Conservation (phyloP, 2,329 filamentous ascomycete genomes). For the Ploettnerulaceae sp. region DNA sequence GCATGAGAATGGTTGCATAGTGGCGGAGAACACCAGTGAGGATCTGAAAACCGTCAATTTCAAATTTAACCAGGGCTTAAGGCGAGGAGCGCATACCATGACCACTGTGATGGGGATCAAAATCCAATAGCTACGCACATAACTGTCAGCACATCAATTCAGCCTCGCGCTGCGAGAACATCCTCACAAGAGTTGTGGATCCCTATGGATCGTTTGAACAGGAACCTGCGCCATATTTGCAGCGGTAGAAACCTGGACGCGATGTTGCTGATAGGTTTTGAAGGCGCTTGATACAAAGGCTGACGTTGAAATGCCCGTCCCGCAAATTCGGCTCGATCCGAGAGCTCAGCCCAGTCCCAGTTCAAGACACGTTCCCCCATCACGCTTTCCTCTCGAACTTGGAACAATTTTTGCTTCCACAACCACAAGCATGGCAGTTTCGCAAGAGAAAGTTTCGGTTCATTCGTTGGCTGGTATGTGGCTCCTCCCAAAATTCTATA, state of each 20-base stretch:
- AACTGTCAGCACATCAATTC: constrained; percentile 24
- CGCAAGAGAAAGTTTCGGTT: constrained; percentile 31
- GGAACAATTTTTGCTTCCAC: constrained; percentile 10
- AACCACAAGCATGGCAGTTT: constrained; percentile 27
- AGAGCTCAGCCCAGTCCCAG: constrained; percentile 14
- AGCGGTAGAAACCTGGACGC: constrained; percentile 3
- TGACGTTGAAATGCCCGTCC: constrained; percentile 21
- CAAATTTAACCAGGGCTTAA: background rate
- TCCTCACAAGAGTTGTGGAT: constrained; percentile 93
- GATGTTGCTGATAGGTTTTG: background rate
- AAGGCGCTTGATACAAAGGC: background rate
- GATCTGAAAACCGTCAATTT: constrained; percentile 48
- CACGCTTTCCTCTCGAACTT: constrained; percentile 5
- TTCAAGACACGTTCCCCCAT: constrained; percentile 34
- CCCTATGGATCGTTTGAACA: constrained; percentile 93
- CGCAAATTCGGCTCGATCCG: constrained; percentile 28
- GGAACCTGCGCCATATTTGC: constrained; percentile 73
- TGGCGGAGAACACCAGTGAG: constrained; percentile 93
- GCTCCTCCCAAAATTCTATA: background rate
- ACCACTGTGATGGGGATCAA: constrained; percentile 94
- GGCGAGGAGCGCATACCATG: constrained; percentile 57
- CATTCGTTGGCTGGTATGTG: constrained; percentile 31
- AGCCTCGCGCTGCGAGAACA: constrained; percentile 14
- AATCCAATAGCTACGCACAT: constrained; percentile 83
- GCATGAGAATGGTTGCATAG: constrained; percentile 90